These are phyloP conservation scores for Nakaseomyces uthaithaninus DNA, from an alignment of 1,139 yeast species.

Conservation along the genomic window DNA sequence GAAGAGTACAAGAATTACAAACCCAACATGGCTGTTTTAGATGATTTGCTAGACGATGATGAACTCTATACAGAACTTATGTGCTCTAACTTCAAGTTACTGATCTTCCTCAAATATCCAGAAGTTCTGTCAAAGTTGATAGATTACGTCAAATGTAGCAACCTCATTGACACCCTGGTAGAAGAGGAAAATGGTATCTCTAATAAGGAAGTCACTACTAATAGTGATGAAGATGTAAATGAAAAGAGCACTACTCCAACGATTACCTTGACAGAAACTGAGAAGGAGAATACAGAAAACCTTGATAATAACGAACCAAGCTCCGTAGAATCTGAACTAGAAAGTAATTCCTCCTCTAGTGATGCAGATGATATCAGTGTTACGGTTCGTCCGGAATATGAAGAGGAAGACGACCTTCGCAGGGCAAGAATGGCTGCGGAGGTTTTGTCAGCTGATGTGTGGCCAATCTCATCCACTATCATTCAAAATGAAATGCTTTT, in stretches of 20 bases:
- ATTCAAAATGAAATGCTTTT: conserved; percentile 66
- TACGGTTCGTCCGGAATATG: conserved; percentile 34
- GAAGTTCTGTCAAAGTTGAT: conserved; percentile 59
- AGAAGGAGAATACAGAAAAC: conserved; percentile 18
- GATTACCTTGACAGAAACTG: conserved; percentile 9
- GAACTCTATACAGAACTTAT: conserved; percentile 78
- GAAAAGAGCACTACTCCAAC: conserved; percentile 4
- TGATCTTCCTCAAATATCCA: conserved; percentile 74
- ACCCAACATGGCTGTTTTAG: conserved; percentile 40
- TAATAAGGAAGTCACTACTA: conserved; percentile 21
- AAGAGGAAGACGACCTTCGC: conserved; percentile 51
- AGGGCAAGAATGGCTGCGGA: conserved; percentile 88
- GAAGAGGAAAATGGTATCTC: conserved; percentile 24
- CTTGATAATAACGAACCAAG: conserved; percentile 21
- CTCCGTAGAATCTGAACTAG: conserved; percentile 28
- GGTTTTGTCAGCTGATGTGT: conserved; percentile 81
- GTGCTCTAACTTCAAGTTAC: conserved; percentile 71
- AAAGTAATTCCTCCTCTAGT: conserved; percentile 24
- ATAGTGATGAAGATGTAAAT: conserved; percentile 33
- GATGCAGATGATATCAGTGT: conserved; percentile 29
- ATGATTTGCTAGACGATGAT: conserved; percentile 73
- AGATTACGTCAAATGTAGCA: conserved; percentile 45
- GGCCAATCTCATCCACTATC: conserved; percentile 89
- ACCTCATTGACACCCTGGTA: conserved; percentile 26
- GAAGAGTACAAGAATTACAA: conserved; percentile 28